A percentile compares a stretch with the other conserved stretches of the same genome.
Conservation (phyloP, 2,329 filamentous ascomycete genomes). For the Sclerotinia nivalis region DNA sequence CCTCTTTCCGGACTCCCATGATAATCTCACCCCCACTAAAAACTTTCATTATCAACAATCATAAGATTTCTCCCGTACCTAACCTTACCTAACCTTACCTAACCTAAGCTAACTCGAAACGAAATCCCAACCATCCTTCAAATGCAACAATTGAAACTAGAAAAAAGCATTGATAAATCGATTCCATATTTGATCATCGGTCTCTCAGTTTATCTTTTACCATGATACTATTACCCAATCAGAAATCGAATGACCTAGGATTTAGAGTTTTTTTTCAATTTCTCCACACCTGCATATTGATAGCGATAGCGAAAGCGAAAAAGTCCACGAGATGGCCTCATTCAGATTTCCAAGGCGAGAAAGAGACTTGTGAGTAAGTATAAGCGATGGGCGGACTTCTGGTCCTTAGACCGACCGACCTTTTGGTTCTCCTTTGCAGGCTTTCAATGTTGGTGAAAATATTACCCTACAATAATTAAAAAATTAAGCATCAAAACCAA, state of each 20-base stretch:
- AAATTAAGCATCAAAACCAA: background rate
- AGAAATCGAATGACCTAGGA: background rate
- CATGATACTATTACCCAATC: background rate
- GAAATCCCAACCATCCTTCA: background rate
- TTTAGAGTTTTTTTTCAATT: background rate
- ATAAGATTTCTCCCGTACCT: background rate
- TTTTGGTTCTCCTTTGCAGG: background rate
- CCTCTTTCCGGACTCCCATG: background rate
- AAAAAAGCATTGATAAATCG: background rate
- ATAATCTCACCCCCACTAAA: slow-evolving; percentile 5
- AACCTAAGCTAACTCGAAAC: background rate
- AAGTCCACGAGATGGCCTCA: no score
- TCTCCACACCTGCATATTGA: background rate
- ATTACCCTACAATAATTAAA: background rate
- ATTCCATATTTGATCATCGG: background rate
- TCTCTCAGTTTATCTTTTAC: background rate
- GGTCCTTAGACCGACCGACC: background rate
- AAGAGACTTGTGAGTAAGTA: no score
- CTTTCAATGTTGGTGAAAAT: background rate
- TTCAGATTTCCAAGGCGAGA: no score
- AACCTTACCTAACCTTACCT: background rate
- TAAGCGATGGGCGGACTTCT: no score
- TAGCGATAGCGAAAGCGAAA: background rate
- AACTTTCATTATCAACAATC: background rate
- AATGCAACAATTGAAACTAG: background rate